A percentile compares a stretch with the other conserved stretches of the same genome.
phyloP scores from a whole-genome alignment of 31 red algal genomes.

The Endocladia muricata region DNA sequence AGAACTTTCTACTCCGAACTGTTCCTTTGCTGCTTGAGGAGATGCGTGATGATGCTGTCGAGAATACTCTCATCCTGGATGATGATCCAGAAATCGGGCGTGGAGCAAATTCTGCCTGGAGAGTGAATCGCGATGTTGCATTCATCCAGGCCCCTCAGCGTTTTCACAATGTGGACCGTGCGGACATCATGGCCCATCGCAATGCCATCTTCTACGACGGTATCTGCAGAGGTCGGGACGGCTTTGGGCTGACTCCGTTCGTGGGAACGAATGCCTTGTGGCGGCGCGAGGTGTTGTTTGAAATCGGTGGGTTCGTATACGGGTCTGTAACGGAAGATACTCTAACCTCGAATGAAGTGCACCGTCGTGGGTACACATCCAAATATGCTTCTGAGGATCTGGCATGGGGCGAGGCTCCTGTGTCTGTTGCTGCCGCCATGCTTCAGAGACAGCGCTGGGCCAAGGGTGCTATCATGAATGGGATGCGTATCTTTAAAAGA shows the following conservation, averaged over 20 bases:
- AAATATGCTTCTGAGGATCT: conserved; percentile 79
- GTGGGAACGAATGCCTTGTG: conserved; percentile 78
- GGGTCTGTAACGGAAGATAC: conserved; percentile 82
- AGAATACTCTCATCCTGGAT: conserved; percentile 42
- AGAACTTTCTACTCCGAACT: conserved; percentile 72
- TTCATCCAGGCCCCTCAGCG: conserved; percentile 73
- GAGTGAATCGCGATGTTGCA: conserved; percentile 72
- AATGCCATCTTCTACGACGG: conserved; percentile 81
- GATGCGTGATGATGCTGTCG: conserved; percentile 52
- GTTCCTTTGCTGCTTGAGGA: conserved; percentile 73
- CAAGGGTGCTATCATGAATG: conserved; percentile 81
- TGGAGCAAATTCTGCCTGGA: conserved; percentile 46
- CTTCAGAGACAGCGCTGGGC: conserved; percentile 81
- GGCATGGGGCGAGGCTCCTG: conserved; percentile 78
- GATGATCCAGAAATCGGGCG: conserved; percentile 67
- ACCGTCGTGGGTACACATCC: conserved; percentile 73
- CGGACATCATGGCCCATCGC: conserved; percentile 71
- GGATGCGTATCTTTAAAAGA: conserved; percentile 62
- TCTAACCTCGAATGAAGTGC: conserved; percentile 82
- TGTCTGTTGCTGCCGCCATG: conserved; percentile 79
- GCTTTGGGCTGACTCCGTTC: conserved; percentile 74
- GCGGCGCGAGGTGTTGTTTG: conserved; percentile 66
- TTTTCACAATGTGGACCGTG: conserved; percentile 66
- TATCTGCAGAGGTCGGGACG: conserved; percentile 72
- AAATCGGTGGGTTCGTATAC: conserved; percentile 79